Evolutionary conservation across 1,284 basidiomycete genomes (phyloP), one percentile per base, ranked within the genome.

Genomic region (Stygiomarasmius scandens): DNA sequence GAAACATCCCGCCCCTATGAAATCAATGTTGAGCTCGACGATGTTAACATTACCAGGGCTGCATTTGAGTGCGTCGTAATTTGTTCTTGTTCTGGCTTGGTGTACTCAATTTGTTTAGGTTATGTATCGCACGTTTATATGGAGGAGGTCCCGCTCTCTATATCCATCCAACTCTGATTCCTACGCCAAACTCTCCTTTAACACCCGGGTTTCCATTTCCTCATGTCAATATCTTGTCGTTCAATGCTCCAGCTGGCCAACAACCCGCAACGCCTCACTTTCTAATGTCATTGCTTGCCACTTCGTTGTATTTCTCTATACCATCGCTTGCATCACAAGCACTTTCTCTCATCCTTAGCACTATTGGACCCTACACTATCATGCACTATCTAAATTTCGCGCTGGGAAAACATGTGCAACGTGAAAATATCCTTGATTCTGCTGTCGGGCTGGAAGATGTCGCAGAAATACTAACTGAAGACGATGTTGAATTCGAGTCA

Each of bases 281-380:
- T 67, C 81, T 97, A 1, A 80, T 96, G 11, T 95, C 93, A 4
- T 82, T 96, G 16, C 82, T 96, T 27, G 92, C 93, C 0, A 94
- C 93, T 3, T 83, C 93, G 0, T 83, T 92, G 45, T 97, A 94
- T 71, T 86, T 98, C 32, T 90, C 90, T 43, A 89, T 96, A 23
- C 90, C 92, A 0, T 80, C 86, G 11, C 71, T 95, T 25, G 86
- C 91, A 20, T 83, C 90, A 1, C 87, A 93, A 62, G 88, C 92
- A 0, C 77, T 96, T 22, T 78, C 83, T 0, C 77, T 85, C 51
- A 83, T 96, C 22, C 77, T 95, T 23, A 82, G 78, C 58, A 91
- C 92, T 0, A 79, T 96, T 43, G 90, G 93, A 0, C 94, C 95
- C 0, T 81, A 80, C 59, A 96, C 94, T 0, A 84, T 91, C 38